Evolutionary conservation across 306 rosid genomes (phyloP), one percentile per base, ranked within the genome.

Genomic region (Elaeagnus macrophylla): DNA sequence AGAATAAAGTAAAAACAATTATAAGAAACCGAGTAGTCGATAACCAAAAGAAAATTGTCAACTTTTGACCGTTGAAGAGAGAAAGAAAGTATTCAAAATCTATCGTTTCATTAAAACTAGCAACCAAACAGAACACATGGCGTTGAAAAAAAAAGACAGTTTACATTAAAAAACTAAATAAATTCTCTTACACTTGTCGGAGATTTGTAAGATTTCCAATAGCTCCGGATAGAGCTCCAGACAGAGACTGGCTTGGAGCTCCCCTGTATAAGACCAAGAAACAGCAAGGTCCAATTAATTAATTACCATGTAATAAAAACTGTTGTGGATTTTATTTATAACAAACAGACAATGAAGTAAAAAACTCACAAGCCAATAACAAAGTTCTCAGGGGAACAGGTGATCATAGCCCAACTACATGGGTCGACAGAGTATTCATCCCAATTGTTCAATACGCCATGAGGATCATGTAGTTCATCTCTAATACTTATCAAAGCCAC

Each of bases 351-450:
- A 11, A 51, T 6, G 16, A 50, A 39, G 11, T 18, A 9, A 39
- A 46, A 25, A 48, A 86, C 84, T 78, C 61, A 91, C 97, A 91
- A 59, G 75, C 93, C 96, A 9, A 84, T 57, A 48, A 91, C 96
- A 42, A 68, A 70, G 48, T 43, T 74, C 36, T 91, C 97, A 17
- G 89, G 49, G 3, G 96, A 86, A 63, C 97, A 91, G 37, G 96
- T 86, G 57, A 86, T 84, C 96, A 91, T 86, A 48, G 93, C 69
- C 96, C 96, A 86, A 51, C 95, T 91, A 64, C 97, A 91, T 56
- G 97, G 95, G 72, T 91, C 97, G 5, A 91, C 97, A 1, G 97
- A 91, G 77, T 67, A 79, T 56, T 67, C 89, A 47, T 91, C 97
- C 97, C 97, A 91, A 77, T 84, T 82, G 72, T 53, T 78, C 48